Base-by-base conservation (phyloP, 768 basidiomycete species). In the Calocera viscosa region DNA sequence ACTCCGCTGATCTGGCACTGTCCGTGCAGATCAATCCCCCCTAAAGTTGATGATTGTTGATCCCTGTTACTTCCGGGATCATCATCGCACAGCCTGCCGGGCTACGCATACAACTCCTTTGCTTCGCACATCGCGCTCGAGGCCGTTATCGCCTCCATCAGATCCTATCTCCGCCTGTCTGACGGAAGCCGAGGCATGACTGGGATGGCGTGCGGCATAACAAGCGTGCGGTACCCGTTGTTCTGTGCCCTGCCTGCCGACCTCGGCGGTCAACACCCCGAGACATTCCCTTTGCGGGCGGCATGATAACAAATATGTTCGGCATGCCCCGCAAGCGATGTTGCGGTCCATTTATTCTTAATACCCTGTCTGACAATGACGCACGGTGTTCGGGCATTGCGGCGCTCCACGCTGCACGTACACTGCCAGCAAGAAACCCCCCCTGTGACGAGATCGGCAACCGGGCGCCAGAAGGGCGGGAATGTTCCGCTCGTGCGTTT, bases 231-330 rank as follows among this genome's bases (percentile, higher is more conserved):
- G 30, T 60, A 32, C 53, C n/a, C 53, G 53, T 30, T 60, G 14
- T 60, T 32, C 19, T 19, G 53, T 47, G 16, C 19, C 24, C 5
- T 30, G 24, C 14, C 53, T 60, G 53, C 26, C 30, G 53, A 32
- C 14, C 24, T 16, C 26, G 30, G 30, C 26, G 30, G 53, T 60
- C 53, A 32, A 60, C 26, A 16, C 16, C 30, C 53, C 53, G 53
- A 60, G 53, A 60, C 53, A 60, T 60, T 60, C 53, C 53, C 26
- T 60, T 60, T 32, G 11, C 30, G 53, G 53, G 10, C 11, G 11
- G 53, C 30, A 22, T 60, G 24, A 60, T 60, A 26, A 60, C 53
- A 60, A 16, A 60, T 60, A 60, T 28, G 53, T 60, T 60, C 53
- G 53, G 53, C 53, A 60, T 60, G 30, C 53, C 53, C 53, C 53